phyloP scores from a whole-genome alignment of 257 asterid species.

The Przewalskia tangutica region DNA sequence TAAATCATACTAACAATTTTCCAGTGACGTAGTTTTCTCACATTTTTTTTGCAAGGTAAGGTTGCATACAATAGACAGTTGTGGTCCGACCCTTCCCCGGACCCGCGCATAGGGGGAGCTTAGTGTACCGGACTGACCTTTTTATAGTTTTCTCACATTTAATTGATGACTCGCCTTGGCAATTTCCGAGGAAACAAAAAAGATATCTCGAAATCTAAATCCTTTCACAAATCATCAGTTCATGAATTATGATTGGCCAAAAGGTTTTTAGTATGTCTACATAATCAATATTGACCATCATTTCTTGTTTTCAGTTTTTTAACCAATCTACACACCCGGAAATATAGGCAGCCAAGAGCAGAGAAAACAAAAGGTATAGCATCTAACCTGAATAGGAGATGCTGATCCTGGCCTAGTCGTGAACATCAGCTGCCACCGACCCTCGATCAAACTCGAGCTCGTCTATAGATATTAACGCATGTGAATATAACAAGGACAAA shows the following conservation, averaged over 20 bases:
- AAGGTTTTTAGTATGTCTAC: background rate
- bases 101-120: too few relatives aligned
- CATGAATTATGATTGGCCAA: background rate
- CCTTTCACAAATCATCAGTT: background rate
- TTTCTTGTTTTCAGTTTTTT: background rate
- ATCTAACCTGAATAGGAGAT: constrained; percentile 74
- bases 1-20: too few relatives aligned
- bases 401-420: constrained; percentile 93
- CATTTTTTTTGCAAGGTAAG: too few relatives aligned
- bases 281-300: background rate
- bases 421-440: constrained; percentile 91
- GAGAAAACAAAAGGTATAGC: background rate
- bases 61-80: too few relatives aligned
- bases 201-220: background rate
- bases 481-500: background rate
- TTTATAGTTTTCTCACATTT: background rate
- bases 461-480: constrained; percentile 34
- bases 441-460: constrained; percentile 77
- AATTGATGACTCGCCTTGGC: background rate
- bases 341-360: background rate
- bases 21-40: too few relatives aligned
- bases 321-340: background rate
- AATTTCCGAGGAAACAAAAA: background rate
- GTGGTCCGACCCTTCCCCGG: too few relatives aligned
- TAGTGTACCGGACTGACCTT: too few relatives aligned